Base-by-base conservation (phyloP, 495 filamentous ascomycete species). In the Oleoguttula mirabilis region DNA sequence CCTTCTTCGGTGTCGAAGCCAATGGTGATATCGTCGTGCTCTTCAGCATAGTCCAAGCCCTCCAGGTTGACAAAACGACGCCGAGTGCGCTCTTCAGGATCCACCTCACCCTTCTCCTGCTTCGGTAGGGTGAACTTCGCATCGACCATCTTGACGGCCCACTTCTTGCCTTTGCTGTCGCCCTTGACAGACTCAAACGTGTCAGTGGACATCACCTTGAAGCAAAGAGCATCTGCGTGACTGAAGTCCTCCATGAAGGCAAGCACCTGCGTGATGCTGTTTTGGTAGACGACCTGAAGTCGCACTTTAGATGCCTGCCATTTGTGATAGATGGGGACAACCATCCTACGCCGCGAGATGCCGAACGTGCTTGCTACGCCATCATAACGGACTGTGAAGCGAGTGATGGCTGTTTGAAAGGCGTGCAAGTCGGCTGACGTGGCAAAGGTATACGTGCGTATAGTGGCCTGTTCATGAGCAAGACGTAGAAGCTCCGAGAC, bases 271-370 rank as follows among this genome's bases (percentile, higher is more conserved):
- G 76, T 60, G 21, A 76, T 69, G 56, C 75, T 82, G 31, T 82
- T 78, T 34, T 79, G 15, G 10, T 12, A 11, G 17, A 94, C 72
- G 27, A 94, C 65, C 58, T 93, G 87, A 17, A 94, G 63, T 12
- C 87, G 75, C 10, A 82, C 79, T 23, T 66, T 63, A 10, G 65
- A 72, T 1, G 85, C 80, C 53, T 88, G 83, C 83, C 84, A 88
- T 57, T 83, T 86, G 64, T 93, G 92, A 61, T 87, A 77, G 36
- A 88, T 84, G 0, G 83, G 84, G n/a, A 88, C 82, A 17, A 90
- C 79, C 73, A 81, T 84, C 39, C 36, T 44, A 12, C 48, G 38
- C 4, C 51, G 82, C 2, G 84, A 77, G 42, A 93, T 90, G 44
- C 78, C 73, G 52, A 92, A 85, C 3, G 71, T 77, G 0, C 72